phyloP scores from a whole-genome alignment of 78 protist species.

The Tieghemostelium lacteum region DNA sequence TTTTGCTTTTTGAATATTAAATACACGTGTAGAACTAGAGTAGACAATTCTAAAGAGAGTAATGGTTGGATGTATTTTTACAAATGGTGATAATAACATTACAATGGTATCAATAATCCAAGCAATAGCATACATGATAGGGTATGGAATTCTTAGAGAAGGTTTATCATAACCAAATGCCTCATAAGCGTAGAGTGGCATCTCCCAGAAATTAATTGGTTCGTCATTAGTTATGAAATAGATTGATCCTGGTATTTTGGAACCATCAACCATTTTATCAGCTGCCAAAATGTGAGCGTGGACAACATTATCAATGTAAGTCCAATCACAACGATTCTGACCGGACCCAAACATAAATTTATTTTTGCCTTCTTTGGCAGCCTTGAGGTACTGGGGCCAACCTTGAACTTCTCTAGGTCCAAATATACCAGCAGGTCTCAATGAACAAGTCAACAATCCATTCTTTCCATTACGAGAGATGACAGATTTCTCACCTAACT shows the following conservation, averaged over 20 bases:
- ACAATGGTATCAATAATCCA: constrained; percentile 33
- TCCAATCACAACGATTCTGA: constrained; percentile 59
- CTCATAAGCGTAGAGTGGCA: constrained; percentile 55
- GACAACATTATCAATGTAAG: constrained; percentile 82
- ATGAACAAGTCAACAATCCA: constrained; percentile 41
- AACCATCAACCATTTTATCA: constrained; percentile 5
- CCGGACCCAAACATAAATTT: constrained; percentile 77
- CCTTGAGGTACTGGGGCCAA: constrained; percentile 75
- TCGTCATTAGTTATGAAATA: constrained; percentile 78
- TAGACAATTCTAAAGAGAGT: constrained; percentile 60
- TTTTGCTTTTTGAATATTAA: constrained; percentile 66
- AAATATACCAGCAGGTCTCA: constrained; percentile 82
- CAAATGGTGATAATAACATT: constrained; percentile 11
- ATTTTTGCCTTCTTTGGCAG: constrained; percentile 69
- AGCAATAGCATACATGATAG: constrained; percentile 52
- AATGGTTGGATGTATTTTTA: constrained; percentile 59
- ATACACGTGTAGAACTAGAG: constrained; percentile 62
- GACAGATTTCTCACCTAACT: constrained; percentile 62
- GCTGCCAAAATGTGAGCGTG: constrained; percentile 74
- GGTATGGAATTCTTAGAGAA: constrained; percentile 26
- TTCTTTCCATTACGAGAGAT: constrained; percentile 15
- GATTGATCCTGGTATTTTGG: constrained; percentile 26
- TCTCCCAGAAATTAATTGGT: constrained; percentile 69
- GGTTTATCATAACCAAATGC: constrained; percentile 73
- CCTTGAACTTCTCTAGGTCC: constrained; percentile 79